Base-by-base conservation (phyloP, 495 filamentous ascomycete genomes). In the Penicillium paradoxum region DNA sequence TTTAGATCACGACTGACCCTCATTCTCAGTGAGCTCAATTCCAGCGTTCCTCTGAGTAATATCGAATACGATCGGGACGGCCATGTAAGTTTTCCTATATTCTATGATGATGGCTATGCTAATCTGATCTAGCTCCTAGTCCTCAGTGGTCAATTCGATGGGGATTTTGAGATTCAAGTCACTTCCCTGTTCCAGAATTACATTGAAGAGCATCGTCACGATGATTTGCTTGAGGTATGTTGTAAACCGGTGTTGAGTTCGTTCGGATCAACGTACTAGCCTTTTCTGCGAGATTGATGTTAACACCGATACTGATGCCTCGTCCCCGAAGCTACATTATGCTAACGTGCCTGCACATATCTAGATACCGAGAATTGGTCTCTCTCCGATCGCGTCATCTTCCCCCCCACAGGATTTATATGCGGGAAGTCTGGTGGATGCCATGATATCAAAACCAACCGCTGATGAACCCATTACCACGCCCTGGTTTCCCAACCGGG, bases 151-250 rank as follows among this genome's bases (percentile, higher is more conserved):
- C 22, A 17, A 2, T 27, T 32, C 21, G 15, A 24, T 4, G 4
- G 21, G n/a, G n/a, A 45, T 10, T 34, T 18, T n/a, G 36, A 50
- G 14, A 10, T 32, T n/a, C 19, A 51, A 11, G 25, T 57, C 25
- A 55, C 54, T 0, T 30, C 19, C 0, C 0, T 61, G 7, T 40
- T 65, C 8, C 54, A 60, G 1, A 24, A 29, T 3, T 63, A 62
- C 19, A 59, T 70, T 39, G 55, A 62, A 13, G 40, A 54, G 6
- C 56, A 70, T 9, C 56, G 34, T 11, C 45, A 55, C 15, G 63
- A 65, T 27, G 60, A 70, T 39, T 45, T 67, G 4, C 38, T 67
- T 11, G 62, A 67, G 53, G 67, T 70, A 53, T 17, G 58, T 40
- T 9, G 15, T 48, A 5, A 21, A 14, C 7, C 8, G 34, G n/a